phyloP scores from a whole-genome alignment of 352 stramenopile genomes.

The Globisporangium uncinulatum region DNA sequence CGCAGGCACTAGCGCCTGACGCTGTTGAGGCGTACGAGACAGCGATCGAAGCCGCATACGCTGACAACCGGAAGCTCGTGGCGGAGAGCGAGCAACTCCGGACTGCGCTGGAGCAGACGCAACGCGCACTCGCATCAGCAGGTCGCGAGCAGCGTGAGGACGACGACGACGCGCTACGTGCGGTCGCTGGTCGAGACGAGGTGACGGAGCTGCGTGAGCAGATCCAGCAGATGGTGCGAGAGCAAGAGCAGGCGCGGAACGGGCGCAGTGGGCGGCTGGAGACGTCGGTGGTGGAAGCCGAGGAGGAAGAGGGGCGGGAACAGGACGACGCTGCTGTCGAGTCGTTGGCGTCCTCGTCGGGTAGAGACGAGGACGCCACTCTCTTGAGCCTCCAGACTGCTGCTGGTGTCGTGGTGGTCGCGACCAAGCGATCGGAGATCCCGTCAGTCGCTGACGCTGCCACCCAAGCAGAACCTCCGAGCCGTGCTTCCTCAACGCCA shows the following conservation, averaged over 20 bases:
- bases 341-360: conserved; percentile 11
- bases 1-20: conserved; percentile 6
- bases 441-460: no score
- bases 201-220: conserved; percentile 10
- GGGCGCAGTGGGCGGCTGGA: neutral
- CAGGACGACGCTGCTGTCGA: conserved; percentile 7
- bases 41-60: conserved; percentile 16
- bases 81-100: conserved; percentile 29
- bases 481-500: no score
- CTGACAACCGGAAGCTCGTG: conserved; percentile 27
- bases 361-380: conserved; percentile 6
- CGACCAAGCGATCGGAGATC: no score
- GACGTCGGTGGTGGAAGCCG: neutral
- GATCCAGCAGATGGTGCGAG: conserved; percentile 7
- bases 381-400: neutral
- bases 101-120: conserved; percentile 23
- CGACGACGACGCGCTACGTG: neutral
- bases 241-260: conserved; percentile 9
- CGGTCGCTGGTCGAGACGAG: neutral
- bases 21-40: conserved; percentile 11
- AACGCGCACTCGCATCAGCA: conserved; percentile 1
- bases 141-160: neutral
- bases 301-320: neutral
- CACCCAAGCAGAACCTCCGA: no score
- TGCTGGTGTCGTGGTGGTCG: neutral